A percentile compares a stretch with the other conserved stretches of the same genome.
These are phyloP conservation scores for Viola odorata DNA, from an alignment of 345 rosid species.

Conservation along the genomic window DNA sequence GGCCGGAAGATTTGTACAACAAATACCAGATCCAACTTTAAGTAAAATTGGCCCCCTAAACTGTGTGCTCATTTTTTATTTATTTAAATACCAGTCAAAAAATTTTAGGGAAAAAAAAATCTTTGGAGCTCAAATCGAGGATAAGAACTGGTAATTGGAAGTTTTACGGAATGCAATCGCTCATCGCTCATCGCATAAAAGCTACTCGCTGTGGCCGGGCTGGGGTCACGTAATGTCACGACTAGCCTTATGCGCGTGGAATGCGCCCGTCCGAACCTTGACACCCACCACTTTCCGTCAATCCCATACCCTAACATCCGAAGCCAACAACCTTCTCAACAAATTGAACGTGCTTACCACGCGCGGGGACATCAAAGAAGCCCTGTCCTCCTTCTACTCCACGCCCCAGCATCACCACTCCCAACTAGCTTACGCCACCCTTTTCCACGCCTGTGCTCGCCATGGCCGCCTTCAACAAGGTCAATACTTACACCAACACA, in stretches of 20 bases:
- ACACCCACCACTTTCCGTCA: not conserved
- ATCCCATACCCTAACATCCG: not conserved
- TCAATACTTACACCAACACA: conserved; percentile 43
- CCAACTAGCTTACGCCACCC: conserved; percentile 42
- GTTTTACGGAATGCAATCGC: too few species aligned
- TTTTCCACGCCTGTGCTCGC: conserved; percentile 64
- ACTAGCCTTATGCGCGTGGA: conserved; percentile 13
- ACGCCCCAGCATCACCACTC: conserved; percentile 28
- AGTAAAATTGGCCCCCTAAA: too few species aligned
- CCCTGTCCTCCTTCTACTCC: conserved; percentile 40
- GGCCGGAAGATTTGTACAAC: too few species aligned
- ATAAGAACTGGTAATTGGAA: too few species aligned
- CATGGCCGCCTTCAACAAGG: conserved; percentile 51
- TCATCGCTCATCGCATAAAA: too few species aligned
- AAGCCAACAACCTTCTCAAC: conserved; percentile 20
- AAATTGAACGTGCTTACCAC: conserved; percentile 27
- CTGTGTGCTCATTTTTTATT: too few species aligned
- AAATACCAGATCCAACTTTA: too few species aligned
- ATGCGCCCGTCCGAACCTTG: conserved; percentile 18
- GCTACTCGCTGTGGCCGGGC: too few species aligned
- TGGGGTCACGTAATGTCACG: conserved; percentile 17
- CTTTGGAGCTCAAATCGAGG: too few species aligned
- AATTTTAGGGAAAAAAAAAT: too few species aligned
- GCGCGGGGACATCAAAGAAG: conserved; percentile 40
- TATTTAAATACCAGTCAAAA: too few species aligned